Percentiles rank a stretch among this genome's conserved stretches.
Evolutionary conservation across 2,329 filamentous ascomycete genomes (phyloP).

Genomic region (Verticillium klebahnii): DNA sequence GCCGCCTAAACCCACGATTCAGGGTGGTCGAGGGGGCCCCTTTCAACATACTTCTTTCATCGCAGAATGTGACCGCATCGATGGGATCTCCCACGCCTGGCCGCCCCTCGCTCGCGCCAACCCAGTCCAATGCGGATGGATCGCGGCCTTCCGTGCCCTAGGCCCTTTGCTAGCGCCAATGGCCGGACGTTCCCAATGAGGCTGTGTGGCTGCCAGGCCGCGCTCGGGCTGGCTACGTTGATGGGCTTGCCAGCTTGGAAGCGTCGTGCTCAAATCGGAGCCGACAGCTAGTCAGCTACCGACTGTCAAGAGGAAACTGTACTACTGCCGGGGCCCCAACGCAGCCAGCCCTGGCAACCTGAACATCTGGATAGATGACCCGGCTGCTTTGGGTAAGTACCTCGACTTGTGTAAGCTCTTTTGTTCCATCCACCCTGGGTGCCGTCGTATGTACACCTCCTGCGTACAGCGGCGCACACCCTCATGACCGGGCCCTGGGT

Average conservation of each 20-base stretch:
- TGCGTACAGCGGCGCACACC: conserved; percentile 1
- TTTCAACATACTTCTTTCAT: background rate
- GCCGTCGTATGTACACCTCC: background rate
- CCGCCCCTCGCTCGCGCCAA: background rate
- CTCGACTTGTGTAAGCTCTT: background rate
- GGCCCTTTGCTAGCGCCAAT: background rate
- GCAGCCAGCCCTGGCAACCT: background rate
- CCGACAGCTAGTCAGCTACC: background rate
- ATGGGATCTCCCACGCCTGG: background rate
- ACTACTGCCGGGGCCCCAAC: background rate
- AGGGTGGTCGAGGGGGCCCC: background rate
- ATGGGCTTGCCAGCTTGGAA: background rate
- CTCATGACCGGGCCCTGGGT: background rate
- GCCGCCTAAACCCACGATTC: background rate
- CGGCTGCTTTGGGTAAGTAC: background rate
- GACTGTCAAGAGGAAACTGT: background rate
- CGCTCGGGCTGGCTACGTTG: background rate
- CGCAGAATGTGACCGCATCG: background rate
- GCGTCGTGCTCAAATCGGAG: background rate
- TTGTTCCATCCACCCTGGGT: conserved; percentile 1
- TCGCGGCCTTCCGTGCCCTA: background rate
- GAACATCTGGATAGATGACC: background rate
- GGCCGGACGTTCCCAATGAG: background rate
- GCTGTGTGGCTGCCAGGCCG: background rate
- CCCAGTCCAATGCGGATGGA: background rate